A percentile compares a stretch with the other conserved stretches of the same genome.
Conservation (phyloP, 441 rosid genomes). For the Populus hybrid region DNA sequence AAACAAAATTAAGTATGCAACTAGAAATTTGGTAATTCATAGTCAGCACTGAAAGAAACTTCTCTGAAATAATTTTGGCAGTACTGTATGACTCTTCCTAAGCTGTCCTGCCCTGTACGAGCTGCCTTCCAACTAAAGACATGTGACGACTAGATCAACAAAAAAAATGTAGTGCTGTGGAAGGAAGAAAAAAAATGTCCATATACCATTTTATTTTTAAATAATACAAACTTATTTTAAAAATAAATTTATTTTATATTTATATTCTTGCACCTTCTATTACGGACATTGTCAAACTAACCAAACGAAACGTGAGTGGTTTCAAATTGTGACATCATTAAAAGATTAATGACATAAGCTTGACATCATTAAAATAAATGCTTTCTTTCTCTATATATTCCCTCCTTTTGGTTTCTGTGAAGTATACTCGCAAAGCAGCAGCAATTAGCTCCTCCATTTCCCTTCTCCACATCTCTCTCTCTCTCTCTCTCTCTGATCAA, state of each 20-base stretch:
- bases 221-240: no score
- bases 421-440: conserved; percentile 4
- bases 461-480: background rate
- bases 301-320: no score
- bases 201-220: no score
- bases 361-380: background rate
- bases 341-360: background rate
- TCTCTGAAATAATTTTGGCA: background rate
- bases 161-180: no score
- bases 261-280: no score
- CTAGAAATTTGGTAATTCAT: background rate
- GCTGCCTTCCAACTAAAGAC: background rate
- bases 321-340: conserved; percentile 17
- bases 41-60: background rate
- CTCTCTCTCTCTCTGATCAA: conserved; percentile 1
- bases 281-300: no score
- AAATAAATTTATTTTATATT: no score
- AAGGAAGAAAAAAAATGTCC: no score
- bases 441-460: background rate
- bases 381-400: conserved; percentile 22
- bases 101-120: background rate
- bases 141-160: background rate
- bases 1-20: background rate
- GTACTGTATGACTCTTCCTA: background rate
- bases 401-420: background rate